Base-by-base conservation (phyloP, 805 yeast genomes). In the Cyberlindnera mycetangii region DNA sequence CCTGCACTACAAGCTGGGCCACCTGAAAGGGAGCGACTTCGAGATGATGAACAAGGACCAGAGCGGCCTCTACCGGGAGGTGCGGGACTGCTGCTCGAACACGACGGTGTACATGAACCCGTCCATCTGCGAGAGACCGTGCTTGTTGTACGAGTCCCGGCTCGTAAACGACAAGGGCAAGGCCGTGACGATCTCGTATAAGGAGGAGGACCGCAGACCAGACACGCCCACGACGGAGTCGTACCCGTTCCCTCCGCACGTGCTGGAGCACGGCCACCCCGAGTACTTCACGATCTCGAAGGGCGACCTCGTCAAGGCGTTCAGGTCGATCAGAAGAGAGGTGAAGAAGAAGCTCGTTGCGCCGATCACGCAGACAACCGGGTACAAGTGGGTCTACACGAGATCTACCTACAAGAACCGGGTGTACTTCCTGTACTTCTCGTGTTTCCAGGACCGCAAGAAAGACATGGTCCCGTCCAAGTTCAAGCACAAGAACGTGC, bases 311-410 rank as follows among this genome's bases (percentile, higher is more conserved):
- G 43, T 48, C 11, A 40, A 40, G 35, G 58, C 53, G 1, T 51
- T 55, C 42, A 41, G 49, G 22, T 47, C 58, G 16, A 46, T 56
- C 15, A 52, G 61, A 38, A 28, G 47, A 20, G 58, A 48, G 12
- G 52, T 56, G 16, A 54, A 42, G 17, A 44, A 42, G 39, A 47
- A 49, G 17, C 36, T 56, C 3, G 44, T 56, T 9, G 39, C 42
- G 2, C 59, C 58, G 2, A 51, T 56, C 30, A 50, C 54, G 6
- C 43, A 44, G 24, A 49, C 52, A 5, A 50, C 59, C 10, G 61
- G 61, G 0, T 56, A 55, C 32, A 56, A 56, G 40, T 56, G 61
- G 61, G 54, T 42, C 2, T 56, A 56, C 40, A 39, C 50, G 17
- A 49, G 52, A 22, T 49, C 55, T 30, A 44, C 53, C 5, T 55